Conservation (phyloP, 306 rosid species). For the Castanea sativa region DNA sequence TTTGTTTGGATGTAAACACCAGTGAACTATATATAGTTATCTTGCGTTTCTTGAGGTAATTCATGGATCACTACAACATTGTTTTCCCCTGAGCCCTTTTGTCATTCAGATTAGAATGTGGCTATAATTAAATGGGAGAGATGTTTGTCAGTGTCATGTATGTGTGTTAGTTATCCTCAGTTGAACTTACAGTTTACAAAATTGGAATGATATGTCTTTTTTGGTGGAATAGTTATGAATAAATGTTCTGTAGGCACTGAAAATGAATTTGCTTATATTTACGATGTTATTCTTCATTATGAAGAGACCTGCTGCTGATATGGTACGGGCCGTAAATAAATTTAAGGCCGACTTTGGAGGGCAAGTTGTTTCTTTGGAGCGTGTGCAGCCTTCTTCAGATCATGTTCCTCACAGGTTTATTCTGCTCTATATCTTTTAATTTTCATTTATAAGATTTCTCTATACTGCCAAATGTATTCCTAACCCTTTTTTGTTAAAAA, state of each 20-base stretch:
- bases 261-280: constrained; percentile 10
- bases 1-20: not conserved
- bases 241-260: not conserved
- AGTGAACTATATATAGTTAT: not conserved
- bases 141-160: not conserved
- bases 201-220: not conserved
- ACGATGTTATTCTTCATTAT: constrained; percentile 3
- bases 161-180: not conserved
- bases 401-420: constrained; percentile 91
- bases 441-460: not conserved
- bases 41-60: not conserved
- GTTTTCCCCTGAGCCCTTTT: not conserved
- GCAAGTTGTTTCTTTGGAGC: constrained; percentile 82
- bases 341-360: constrained; percentile 94
- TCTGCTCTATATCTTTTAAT: not conserved
- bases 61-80: not conserved
- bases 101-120: not conserved
- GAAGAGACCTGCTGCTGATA: constrained; percentile 77
- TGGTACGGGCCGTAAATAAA: constrained; percentile 90
- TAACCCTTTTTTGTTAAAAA: not conserved
- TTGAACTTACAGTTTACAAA: not conserved
- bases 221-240: constrained; percentile 19
- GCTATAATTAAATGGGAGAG: not conserved
- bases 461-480: not conserved
- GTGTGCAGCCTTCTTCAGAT: constrained; percentile 97